Evolutionary conservation across 2,329 filamentous ascomycete genomes (phyloP), one percentile per base, ranked within the genome.

Genomic region (Penicillium sp.): DNA sequence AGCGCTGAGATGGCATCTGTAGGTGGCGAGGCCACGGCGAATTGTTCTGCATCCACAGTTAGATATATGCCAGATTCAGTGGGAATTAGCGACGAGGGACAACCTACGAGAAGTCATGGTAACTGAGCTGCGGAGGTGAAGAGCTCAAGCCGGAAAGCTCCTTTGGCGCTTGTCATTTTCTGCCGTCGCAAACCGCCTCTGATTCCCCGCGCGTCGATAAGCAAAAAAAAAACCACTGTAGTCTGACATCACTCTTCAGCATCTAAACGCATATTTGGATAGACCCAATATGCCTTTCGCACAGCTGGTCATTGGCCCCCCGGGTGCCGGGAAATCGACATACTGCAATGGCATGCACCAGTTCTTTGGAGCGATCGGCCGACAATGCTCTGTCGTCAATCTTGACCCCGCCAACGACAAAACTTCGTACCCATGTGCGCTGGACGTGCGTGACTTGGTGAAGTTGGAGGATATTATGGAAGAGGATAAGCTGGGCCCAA

Each of bases 311-410:
- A 86, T 96, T 66, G 94, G 94, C n/a, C 93, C 92, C 63, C 94
- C 94, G 6, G 94, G 94, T 67, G 87, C 92, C 29, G 94, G 94
- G 57, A 99, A 99, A 79, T 97, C 92, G 61, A 99, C 94, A 7
- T 97, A 96, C 73, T 97, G 93, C 80, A 91, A 97, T 86, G 94
- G 94, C 71, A 96, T 99, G 90, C 91, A 97, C 70, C 94, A 99
- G 77, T 99, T 99, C 78, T 89, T 97, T 82, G 88, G 88, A 62
- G 93, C 94, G 60, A 96, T 99, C 71, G 92, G 92, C 57, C 89
- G 94, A 53, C 92, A 95, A 74, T 96, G 91, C 79, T 95, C 91
- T 14, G 87, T 97, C 36, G 91, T 97, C 55, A 99, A 99, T 72
- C 87, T 99, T 62, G 94, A 99, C 76, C 94, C 94, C 24, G 94